Evolutionary conservation across 2,329 filamentous ascomycete species (phyloP).

Genomic region (Pseudogymnoascus sp.): DNA sequence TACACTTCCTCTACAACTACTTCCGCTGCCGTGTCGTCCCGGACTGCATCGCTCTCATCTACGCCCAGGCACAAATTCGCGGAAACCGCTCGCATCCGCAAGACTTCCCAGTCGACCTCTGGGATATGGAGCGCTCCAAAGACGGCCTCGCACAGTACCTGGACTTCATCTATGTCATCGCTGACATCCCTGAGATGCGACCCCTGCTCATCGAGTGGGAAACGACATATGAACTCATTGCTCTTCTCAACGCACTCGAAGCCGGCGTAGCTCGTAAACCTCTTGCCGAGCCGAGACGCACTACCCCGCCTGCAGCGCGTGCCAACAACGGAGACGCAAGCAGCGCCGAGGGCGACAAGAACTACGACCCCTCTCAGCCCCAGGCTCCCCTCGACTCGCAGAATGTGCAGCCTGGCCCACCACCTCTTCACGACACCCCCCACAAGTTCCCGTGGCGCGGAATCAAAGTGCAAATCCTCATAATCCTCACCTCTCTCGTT

Average conservation of each 20-base stretch:
- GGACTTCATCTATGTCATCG: slow-evolving; percentile 85
- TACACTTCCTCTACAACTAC: slow-evolving; percentile 87
- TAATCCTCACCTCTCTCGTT: slow-evolving; percentile 80
- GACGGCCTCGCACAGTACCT: slow-evolving; percentile 92
- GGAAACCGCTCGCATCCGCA: slow-evolving; percentile 66
- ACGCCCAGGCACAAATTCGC: slow-evolving; percentile 84
- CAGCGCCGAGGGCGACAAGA: background rate
- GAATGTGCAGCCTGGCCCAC: slow-evolving; percentile 36
- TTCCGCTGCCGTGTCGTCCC: slow-evolving; percentile 90
- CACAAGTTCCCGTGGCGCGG: slow-evolving; percentile 61
- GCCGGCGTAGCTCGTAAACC: slow-evolving; percentile 79
- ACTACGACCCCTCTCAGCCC: background rate
- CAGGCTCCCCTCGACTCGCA: slow-evolving; percentile 6
- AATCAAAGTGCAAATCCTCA: slow-evolving; percentile 86
- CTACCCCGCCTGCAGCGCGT: slow-evolving; percentile 31
- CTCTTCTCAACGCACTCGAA: slow-evolving; percentile 79
- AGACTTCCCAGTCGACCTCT: slow-evolving; percentile 89
- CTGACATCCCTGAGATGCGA: slow-evolving; percentile 77
- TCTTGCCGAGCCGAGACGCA: slow-evolving; percentile 42
- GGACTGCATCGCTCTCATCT: slow-evolving; percentile 89
- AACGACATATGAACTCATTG: slow-evolving; percentile 79
- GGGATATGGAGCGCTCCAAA: slow-evolving; percentile 97
- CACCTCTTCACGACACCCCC: slow-evolving; percentile 53
- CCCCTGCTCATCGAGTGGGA: slow-evolving; percentile 87
- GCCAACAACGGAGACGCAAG: slow-evolving; percentile 27